A percentile compares a stretch with the other conserved stretches of the same genome.
These are phyloP conservation scores for Lachancea mirantina DNA, from an alignment of 805 yeast species.

Conservation along the genomic window DNA sequence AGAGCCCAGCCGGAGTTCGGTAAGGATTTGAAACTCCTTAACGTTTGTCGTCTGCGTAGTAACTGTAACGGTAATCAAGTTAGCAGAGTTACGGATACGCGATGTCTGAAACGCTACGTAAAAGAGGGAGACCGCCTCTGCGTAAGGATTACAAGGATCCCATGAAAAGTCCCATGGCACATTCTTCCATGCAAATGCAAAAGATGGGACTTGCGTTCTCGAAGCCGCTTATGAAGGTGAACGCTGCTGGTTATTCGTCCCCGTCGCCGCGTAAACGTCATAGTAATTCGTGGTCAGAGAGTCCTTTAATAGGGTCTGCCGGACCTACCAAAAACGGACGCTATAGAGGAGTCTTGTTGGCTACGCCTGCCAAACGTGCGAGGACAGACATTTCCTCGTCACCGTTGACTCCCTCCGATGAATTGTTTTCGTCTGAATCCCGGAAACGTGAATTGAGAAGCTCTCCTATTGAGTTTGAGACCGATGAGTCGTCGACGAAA, in stretches of 20 bases:
- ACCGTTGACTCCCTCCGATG: slow-evolving; percentile 17
- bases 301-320: too few relatives aligned
- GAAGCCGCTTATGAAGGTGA: slow-evolving; percentile 31
- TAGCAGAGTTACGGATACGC: too few relatives aligned
- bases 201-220: slow-evolving; percentile 23
- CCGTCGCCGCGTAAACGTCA: slow-evolving; percentile 18
- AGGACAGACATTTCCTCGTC: slow-evolving; percentile 10
- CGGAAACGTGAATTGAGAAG: slow-evolving; percentile 10
- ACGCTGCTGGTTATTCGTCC: slow-evolving; percentile 18
- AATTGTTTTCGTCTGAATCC: slow-evolving; percentile 17
- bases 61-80: too few relatives aligned
- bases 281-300: slow-evolving; percentile 6
- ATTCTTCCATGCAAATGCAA: slow-evolving; percentile 29
- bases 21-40: too few relatives aligned
- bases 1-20: too few relatives aligned
- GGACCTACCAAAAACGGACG: slow-evolving; percentile 18
- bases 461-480: slow-evolving; percentile 12
- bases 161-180: slow-evolving; percentile 32
- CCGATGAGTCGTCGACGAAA: slow-evolving; percentile 2
- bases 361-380: slow-evolving; percentile 19
- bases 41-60: too few relatives aligned
- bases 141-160: slow-evolving; percentile 30
- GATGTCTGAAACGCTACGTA: slow-evolving; percentile 14
- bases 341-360: slow-evolving; percentile 24
- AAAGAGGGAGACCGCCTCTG: slow-evolving; percentile 33